Percentiles rank a stretch among this genome's conserved stretches.
phyloP scores from a whole-genome alignment of 495 filamentous ascomycete genomes.

The Hamigera avellanea region DNA sequence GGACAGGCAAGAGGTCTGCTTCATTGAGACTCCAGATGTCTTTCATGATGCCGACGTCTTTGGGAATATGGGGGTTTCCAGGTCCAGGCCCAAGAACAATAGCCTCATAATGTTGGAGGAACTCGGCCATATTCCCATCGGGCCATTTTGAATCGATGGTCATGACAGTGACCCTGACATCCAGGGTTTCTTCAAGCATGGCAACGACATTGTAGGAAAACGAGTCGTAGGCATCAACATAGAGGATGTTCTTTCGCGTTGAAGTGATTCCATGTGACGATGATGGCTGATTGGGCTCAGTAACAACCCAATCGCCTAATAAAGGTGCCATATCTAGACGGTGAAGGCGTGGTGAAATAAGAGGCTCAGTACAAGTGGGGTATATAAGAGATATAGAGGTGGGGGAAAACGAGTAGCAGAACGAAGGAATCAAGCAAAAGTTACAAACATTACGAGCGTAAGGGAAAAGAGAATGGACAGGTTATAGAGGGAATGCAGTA shows the following conservation, averaged over 20 bases:
- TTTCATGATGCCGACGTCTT: conserved; percentile 71
- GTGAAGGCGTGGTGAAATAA: conserved; percentile 1
- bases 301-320: conserved; percentile 18
- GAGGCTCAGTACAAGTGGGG: not conserved
- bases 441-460: no score
- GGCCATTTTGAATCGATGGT: conserved; percentile 53
- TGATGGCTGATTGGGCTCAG: conserved; percentile 1
- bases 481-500: no score
- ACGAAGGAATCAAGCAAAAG: no score
- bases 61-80: conserved; percentile 44
- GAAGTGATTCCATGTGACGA: not conserved
- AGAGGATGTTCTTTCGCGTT: conserved; percentile 48
- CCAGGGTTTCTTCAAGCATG: conserved; percentile 54
- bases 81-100: conserved; percentile 75
- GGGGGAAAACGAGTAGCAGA: not conserved
- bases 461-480: no score
- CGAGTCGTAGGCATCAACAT: conserved; percentile 90
- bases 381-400: not conserved
- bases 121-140: conserved; percentile 27
- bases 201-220: conserved; percentile 89
- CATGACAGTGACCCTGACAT: conserved; percentile 56
- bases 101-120: conserved; percentile 55
- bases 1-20: conserved; percentile 51
- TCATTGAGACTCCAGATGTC: conserved; percentile 59
- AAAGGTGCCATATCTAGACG: conserved; percentile 26